Base-by-base conservation (phyloP, 2,329 filamentous ascomycete genomes). In the Penicillium sp. region DNA sequence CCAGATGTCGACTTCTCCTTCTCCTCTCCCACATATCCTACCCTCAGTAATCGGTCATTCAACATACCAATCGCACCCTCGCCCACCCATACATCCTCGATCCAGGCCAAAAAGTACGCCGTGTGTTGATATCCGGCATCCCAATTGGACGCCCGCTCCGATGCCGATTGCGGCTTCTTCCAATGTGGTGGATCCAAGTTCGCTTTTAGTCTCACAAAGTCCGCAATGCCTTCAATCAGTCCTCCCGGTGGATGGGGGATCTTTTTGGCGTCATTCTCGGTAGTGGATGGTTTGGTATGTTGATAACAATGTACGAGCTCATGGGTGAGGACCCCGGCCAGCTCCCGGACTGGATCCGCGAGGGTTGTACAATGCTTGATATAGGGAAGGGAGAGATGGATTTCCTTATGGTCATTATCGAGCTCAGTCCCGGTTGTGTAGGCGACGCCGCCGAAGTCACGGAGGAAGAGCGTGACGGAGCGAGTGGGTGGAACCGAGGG, bases 301-400 rank as follows among this genome's bases (percentile, higher is more conserved):
- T 97, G 93, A 75, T 89, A 95, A 74, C 91, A 97, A 75, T 97
- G 94, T 12, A 97, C 93, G 55, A 97, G 86, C 74, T 97, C 93
- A 69, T 97, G 93, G 1, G 89, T 88, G 17, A 97, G 72, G 0
- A 97, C 91, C 33, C 94, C 94, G 15, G 83, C 75, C 52, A 97
- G 84, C 75, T 97, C 91, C 32, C 72, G 56, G 64, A 72, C 30
- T 54, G 69, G 64, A 37, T 70, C 61, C 44, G 34, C 48, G 50
- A 52, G 62, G 51, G 52, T 50, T 10, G 51, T 57, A 34, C 59
- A 61, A 17, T 58, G 44, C 20, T 69, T 65, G 60, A 96, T 85
- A 76, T 97, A 96, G 40, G 80, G 75, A 1, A 93, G 83, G 13
- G 85, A 91, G 71, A 97, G 81, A 74, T 97, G 91, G 56, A 97